Evolutionary conservation across 306 rosid species (phyloP), one percentile per base, ranked within the genome.

Genomic region (Mimosa pudica): DNA sequence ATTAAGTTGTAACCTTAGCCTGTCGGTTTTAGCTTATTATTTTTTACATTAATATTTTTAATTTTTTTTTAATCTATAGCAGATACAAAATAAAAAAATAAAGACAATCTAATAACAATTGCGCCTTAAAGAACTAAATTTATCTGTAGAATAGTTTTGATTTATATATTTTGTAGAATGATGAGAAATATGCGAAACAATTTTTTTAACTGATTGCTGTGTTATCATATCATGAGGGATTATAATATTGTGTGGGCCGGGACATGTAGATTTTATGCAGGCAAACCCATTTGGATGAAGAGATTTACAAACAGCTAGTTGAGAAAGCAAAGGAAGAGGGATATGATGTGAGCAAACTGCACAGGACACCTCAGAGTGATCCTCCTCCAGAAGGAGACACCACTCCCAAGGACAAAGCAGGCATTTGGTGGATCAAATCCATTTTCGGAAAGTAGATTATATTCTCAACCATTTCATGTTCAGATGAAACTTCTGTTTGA

Each of bases 321-420:
- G 7, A 91, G 83, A 91, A 8, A 36, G 99, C 97, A 4, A 82
- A 0, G 83, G 90, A 82, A 0, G 88, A 75, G 66, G 99, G 94
- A 0, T 96, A 93, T 82, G 99, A 96, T 80, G 91, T 90, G 81
- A 90, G 88, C 94, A 93, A 90, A 70, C 96, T 96, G 24, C 91
- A 80, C 87, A 96, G 84, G 88, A 96, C 99, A 49, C 93, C 88
- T 57, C 99, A 96, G 78, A 87, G 77, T 68, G 89, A 85, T n/a
- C 35, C 88, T 85, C 98, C 96, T 10, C 97, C 98, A 0, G 89
- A 83, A 35, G 85, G 70, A 20, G 84, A 84, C 86, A 87, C 85
- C 5, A 92, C 92, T 6, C 41, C 30, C 0, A 24, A 73, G 69
- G 97, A 92, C 84, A 54, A 0, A 5, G 90, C 86, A 88, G 93